Conservation (phyloP, 2,329 filamentous ascomycete genomes). For the Aspergillus tanneri region DNA sequence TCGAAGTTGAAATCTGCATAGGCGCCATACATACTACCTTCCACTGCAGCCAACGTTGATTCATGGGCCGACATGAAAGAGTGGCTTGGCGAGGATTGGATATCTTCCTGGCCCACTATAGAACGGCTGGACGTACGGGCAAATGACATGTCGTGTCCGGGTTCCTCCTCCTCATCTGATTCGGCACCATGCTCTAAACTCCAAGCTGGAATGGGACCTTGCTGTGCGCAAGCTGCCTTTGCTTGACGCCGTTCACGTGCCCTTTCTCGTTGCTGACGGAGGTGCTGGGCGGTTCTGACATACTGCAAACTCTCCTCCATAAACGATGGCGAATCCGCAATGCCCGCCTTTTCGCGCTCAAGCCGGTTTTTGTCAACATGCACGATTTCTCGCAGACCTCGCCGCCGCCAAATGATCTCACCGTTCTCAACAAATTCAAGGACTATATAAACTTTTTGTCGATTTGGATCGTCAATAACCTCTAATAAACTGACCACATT, state of each 20-base stretch:
- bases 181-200: constrained; percentile 77
- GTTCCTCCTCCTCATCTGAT: constrained; percentile 51
- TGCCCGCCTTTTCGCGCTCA: constrained; percentile 70
- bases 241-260: constrained; percentile 61
- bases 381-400: constrained; percentile 79
- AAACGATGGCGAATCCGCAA: constrained; percentile 64
- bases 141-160: constrained; percentile 30
- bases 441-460: constrained; percentile 98
- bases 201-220: constrained; percentile 66
- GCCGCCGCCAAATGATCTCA: constrained; percentile 91
- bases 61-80: constrained; percentile 50
- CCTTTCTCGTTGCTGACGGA: constrained; percentile 51
- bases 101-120: constrained; percentile 47
- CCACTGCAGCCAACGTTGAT: constrained; percentile 55
- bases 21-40: constrained; percentile 74
- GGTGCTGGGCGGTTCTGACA: constrained; percentile 38
- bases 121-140: constrained; percentile 36
- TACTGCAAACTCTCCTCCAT: constrained; percentile 46
- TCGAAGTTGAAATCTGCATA: constrained; percentile 64
- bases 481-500: constrained; percentile 94
- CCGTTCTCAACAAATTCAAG: constrained; percentile 92
- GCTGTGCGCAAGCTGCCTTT: constrained; percentile 55
- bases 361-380: constrained; percentile 77
- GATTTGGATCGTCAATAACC: constrained; percentile 93
- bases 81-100: constrained; percentile 54